phyloP scores from a whole-genome alignment of 208 protist genomes.

The Leishmania mexicana region DNA sequence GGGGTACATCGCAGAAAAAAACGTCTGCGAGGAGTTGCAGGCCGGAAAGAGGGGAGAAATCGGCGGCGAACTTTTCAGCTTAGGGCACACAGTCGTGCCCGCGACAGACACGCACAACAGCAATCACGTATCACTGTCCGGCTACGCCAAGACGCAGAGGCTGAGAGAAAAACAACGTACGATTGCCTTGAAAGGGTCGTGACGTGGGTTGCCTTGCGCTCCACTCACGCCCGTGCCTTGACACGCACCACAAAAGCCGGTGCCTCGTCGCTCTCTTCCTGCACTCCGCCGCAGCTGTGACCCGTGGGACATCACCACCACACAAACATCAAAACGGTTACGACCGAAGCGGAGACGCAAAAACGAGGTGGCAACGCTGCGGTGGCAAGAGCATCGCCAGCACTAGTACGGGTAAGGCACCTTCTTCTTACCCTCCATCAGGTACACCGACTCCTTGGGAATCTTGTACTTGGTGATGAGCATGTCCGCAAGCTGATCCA shows the following conservation, averaged over 20 bases:
- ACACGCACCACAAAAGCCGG: neutral
- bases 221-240: neutral
- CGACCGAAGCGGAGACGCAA: neutral
- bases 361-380: neutral
- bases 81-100: neutral
- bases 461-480: constrained; percentile 78
- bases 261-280: neutral
- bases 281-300: neutral
- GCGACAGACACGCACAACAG: neutral
- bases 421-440: constrained; percentile 83
- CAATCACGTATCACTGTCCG: neutral
- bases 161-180: too few species aligned
- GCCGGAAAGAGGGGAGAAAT: neutral
- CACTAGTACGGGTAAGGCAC: constrained; percentile 40
- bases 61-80: neutral
- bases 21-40: neutral
- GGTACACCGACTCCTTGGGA: constrained; percentile 70
- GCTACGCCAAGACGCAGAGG: neutral
- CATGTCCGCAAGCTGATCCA: constrained; percentile 67
- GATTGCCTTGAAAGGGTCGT: neutral
- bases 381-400: neutral
- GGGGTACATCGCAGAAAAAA: neutral
- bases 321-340: neutral
- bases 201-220: neutral
- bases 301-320: neutral